Evolutionary conservation across 106 monocot genomes (phyloP), one percentile per base, ranked within the genome.

Genomic region (Gastrodia elata): DNA sequence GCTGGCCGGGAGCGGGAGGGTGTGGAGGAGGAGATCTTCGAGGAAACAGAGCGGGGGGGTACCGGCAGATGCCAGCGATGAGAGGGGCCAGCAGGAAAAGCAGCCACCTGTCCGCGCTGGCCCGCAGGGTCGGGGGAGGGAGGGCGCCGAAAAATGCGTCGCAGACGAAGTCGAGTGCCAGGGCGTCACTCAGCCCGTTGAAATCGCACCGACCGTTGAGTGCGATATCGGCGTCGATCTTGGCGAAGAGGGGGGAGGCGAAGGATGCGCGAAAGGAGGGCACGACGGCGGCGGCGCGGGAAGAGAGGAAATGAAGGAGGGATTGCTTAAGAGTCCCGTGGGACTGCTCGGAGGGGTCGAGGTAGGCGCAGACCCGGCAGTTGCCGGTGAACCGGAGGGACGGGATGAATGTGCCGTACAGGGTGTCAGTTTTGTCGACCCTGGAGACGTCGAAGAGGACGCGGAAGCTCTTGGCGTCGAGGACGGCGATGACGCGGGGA

Each of bases 401-500:
- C 64, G 88, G 88, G 68, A 83, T 73, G 80, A 75, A 85, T 15
- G 74, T 82, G 24, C 88, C 84, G 18, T 74, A 77, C 56, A 88
- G 77, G 61, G 77, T 39, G 80, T 85, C 72, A 26, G 32, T 57
- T 64, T 88, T 88, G 68, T 82, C 80, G 38, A 88, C 82, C 39
- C 77, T 84, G 26, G 81, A 68, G 22, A 71, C 41, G 82, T 88
- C 84, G 72, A 88, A 88, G 55, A 88, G 77, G 37, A 79, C 74
- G 4, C 43, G 84, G 79, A 84, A 88, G 71, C 77, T 77, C 71
- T 80, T 82, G 80, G 84, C 84, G 71, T 88, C 88, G 28, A 84
- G 79, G 58, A 82, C 71, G 55, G 70, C 77, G 59, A 88, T 68
- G 25, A 82, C 74, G 4, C 48, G 58, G 20, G 88, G 68, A 49